Evolutionary conservation across 2,329 filamentous ascomycete species (phyloP).

Genomic region (Mariannaea elegans): DNA sequence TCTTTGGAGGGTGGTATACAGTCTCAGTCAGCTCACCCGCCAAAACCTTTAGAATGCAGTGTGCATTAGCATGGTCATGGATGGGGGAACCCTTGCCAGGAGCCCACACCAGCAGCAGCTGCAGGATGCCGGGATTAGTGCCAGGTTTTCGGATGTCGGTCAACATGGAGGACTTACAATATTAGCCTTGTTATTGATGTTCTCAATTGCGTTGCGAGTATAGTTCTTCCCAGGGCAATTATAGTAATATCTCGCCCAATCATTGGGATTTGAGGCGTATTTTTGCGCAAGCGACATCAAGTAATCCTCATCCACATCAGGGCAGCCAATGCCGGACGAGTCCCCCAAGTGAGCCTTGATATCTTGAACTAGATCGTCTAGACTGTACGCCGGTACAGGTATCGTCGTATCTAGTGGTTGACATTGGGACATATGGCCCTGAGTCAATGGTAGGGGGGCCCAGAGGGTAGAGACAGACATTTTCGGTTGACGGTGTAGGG

Average conservation of each 20-base stretch:
- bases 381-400: neutral
- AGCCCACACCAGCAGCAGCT: constrained; percentile 15
- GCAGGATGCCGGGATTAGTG: neutral
- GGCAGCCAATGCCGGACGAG: constrained; percentile 7
- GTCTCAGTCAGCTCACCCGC: constrained; percentile 15
- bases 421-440: neutral
- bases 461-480: constrained; percentile 13
- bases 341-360: constrained; percentile 12
- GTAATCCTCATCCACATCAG: constrained; percentile 7
- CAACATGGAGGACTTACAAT: neutral
- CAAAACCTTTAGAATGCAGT: constrained; percentile 17
- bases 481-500: neutral
- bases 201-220: constrained; percentile 17
- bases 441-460: constrained; percentile 4
- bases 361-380: constrained; percentile 1
- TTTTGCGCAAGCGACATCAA: constrained; percentile 10
- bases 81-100: constrained; percentile 20
- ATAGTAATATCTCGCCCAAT: constrained; percentile 19
- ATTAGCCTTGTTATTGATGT: constrained; percentile 18
- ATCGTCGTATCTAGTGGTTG: neutral
- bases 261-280: constrained; percentile 13
- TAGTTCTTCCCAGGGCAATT: constrained; percentile 19
- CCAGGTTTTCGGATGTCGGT: neutral
- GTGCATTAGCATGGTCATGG: constrained; percentile 18
- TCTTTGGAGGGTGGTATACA: constrained; percentile 1